Conservation (phyloP, 257 asterid species). For the Solanum sitiens region DNA sequence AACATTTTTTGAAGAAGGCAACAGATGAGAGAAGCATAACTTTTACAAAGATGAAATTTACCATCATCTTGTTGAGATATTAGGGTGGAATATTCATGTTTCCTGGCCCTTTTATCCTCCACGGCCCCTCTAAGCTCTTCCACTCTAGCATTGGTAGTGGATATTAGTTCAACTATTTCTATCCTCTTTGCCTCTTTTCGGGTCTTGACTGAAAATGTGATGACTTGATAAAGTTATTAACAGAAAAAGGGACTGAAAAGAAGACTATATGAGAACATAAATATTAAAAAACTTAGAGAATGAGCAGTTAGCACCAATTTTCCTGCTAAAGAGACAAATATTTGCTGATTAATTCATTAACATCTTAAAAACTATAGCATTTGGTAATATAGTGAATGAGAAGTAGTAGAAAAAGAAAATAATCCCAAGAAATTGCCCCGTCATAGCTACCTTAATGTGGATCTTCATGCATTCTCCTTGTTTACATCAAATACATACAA, state of each 20-base stretch:
- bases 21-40: not conserved
- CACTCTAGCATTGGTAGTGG: not conserved
- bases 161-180: constrained; percentile 3
- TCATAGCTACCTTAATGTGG: not conserved
- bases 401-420: not conserved
- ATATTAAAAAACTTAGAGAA: not conserved
- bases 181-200: not conserved
- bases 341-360: not conserved
- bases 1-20: not conserved
- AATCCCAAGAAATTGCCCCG: not conserved
- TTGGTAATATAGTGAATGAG: not conserved
- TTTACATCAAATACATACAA: not conserved
- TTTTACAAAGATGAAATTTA: constrained; percentile 9
- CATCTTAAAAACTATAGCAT: not conserved
- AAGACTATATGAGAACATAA: not conserved
- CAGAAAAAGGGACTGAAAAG: not conserved
- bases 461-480: not conserved
- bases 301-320: not conserved
- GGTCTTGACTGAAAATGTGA: not conserved
- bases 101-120: constrained; percentile 54
- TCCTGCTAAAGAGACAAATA: not conserved
- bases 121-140: constrained; percentile 5
- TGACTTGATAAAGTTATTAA: not conserved
- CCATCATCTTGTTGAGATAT: constrained; percentile 72
- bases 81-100: constrained; percentile 62